Evolutionary conservation across 305 asterid genomes (phyloP).

Genomic region (Solanum aculeatissimum): DNA sequence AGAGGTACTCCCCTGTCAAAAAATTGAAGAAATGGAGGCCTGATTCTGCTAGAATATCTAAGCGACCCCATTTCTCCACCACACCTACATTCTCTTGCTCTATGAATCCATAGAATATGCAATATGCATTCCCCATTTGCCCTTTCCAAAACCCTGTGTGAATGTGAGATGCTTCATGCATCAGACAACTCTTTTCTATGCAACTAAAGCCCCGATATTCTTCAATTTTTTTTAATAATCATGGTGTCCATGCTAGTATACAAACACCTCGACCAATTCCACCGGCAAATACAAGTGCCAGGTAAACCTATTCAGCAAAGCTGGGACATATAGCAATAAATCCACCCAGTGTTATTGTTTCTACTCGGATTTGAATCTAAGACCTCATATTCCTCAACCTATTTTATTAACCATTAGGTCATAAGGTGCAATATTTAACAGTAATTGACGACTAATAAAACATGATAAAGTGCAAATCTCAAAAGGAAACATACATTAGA

Average conservation of each 20-base stretch:
- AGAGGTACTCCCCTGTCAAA: constrained; percentile 56
- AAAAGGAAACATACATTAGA: not conserved
- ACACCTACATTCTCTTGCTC: constrained; percentile 70
- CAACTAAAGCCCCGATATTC: not conserved
- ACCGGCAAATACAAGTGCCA: not conserved
- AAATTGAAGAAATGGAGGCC: constrained; percentile 61
- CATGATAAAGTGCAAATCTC: not conserved
- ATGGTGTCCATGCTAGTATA: not conserved
- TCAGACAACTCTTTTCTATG: not conserved
- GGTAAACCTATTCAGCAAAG: not conserved
- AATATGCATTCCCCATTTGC: constrained; percentile 41
- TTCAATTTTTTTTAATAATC: not conserved
- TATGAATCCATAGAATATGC: constrained; percentile 49
- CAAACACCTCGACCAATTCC: not conserved
- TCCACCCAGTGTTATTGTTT: not conserved
- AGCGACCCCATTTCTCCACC: constrained; percentile 28
- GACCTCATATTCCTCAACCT: not conserved
- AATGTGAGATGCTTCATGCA: not conserved
- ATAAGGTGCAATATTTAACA: not conserved
- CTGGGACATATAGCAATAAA: not conserved
- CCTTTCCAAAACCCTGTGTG: not conserved
- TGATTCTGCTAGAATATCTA: constrained; percentile 38
- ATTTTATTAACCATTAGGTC: accelerated
- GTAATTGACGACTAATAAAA: not conserved
- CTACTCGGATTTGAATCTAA: not conserved